Base-by-base conservation (phyloP, 2,329 filamentous ascomycete genomes). In the Xylaria sp. region DNA sequence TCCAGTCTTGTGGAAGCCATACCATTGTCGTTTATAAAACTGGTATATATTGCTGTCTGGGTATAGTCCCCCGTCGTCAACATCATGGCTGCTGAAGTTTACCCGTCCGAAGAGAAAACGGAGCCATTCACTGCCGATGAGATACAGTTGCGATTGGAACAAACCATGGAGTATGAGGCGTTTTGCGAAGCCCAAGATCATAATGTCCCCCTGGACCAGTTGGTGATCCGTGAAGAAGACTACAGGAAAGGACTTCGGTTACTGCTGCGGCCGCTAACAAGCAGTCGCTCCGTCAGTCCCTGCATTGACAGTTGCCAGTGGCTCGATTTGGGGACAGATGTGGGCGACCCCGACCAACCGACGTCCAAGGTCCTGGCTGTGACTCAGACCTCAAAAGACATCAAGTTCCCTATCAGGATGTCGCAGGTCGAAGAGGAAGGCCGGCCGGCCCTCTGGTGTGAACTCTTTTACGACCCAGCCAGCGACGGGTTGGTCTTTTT, bases 341-440 rank as follows among this genome's bases (percentile, higher is more conserved):
- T 80, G 44, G 76, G 80, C 44, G 78, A 79, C 16, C 70, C 79
- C 47, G 76, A 80, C 59, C 75, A 79, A 68, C 77, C 80, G n/a
- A 76, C 78, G 62, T 79, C 83, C 70, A 81, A 79, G 67, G 83
- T 85, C 52, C 72, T 85, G 30, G 83, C 83, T 42, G 82, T 85
- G 67, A 83, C 81, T 65, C 83, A 85, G 74, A 85, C 82, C 4
- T 76, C 78, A 62, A 79, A 79, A 67, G 82, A 85, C 70, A 83
- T 84, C 76, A 84, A 83, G 63, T 84, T 84, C 67, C 80, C 80
- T 46, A 80, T 85, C 61, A 76, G 78, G 54, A 82, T 85, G 59
- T 83, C 82, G 58, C 74, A 72, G 54, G 71, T 74, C 47, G 75
- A 79, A 59, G 72, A 72, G 49, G 75, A 76, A 50, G 73, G 74